Evolutionary conservation across 1,139 yeast genomes (phyloP).

Genomic region (Hyphopichia khmerensis): DNA sequence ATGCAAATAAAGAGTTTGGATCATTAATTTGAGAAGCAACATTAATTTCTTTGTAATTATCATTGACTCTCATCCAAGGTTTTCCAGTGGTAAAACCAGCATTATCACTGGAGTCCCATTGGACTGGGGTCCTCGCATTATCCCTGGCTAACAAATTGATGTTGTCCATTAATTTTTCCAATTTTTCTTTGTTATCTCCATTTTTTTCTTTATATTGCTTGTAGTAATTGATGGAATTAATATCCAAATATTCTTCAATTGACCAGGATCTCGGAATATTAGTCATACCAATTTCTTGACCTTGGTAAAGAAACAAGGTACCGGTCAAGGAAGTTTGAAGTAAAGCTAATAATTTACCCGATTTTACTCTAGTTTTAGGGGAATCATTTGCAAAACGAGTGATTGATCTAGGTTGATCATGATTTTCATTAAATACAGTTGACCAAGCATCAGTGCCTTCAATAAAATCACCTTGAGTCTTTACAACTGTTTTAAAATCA

Average conservation of each 20-base stretch:
- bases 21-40: constrained; percentile 20
- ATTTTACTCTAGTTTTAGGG: constrained; percentile 13
- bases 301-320: constrained; percentile 22
- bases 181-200: constrained; percentile 11
- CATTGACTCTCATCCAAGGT: constrained; percentile 24
- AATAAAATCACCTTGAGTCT: constrained; percentile 14
- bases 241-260: constrained; percentile 19
- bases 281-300: constrained; percentile 25
- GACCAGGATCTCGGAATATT: constrained; percentile 20
- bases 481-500: constrained; percentile 18
- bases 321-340: constrained; percentile 20
- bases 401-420: constrained; percentile 23
- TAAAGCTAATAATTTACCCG: constrained; percentile 21
- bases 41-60: constrained; percentile 19
- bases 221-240: constrained; percentile 20
- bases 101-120: constrained; percentile 18
- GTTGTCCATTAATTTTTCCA: constrained; percentile 13
- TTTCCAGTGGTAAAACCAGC: constrained; percentile 21
- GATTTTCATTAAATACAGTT: constrained; percentile 22
- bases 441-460: constrained; percentile 25
- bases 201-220: constrained; percentile 16
- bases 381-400: constrained; percentile 20
- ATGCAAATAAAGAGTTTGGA: constrained; percentile 17
- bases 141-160: constrained; percentile 21
- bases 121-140: constrained; percentile 24